Evolutionary conservation across 805 yeast species (phyloP).

Genomic region (Saturnispora quitensis): DNA sequence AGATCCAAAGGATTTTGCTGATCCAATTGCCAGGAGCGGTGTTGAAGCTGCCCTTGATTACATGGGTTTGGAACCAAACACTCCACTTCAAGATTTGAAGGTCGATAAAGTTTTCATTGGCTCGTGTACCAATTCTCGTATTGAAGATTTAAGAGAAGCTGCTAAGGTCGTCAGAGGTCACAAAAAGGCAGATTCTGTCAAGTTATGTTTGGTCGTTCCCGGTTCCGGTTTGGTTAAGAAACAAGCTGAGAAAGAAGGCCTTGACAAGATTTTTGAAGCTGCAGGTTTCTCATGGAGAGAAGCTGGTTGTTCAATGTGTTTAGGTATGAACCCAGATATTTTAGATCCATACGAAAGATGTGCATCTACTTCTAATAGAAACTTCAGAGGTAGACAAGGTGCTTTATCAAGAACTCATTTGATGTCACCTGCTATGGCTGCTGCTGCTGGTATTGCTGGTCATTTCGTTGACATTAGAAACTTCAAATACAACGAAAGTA

Average conservation of each 20-base stretch:
- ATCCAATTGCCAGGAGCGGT: constrained; percentile 69
- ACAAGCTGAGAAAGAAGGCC: constrained; percentile 92
- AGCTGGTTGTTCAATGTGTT: constrained; percentile 99
- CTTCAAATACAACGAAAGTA: constrained; percentile 49
- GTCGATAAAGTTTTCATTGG: constrained; percentile 96
- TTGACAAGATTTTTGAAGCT: constrained; percentile 78
- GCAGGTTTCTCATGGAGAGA: constrained; percentile 99
- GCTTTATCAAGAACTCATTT: constrained; percentile 91
- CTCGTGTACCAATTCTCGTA: constrained; percentile 95
- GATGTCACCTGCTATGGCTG: constrained; percentile 99
- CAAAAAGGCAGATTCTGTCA: constrained; percentile 73
- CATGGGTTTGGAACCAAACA: constrained; percentile 84
- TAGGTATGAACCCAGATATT: constrained; percentile 99
- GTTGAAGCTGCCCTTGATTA: constrained; percentile 87
- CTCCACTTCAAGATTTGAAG: constrained; percentile 62
- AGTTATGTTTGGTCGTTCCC: constrained; percentile 85
- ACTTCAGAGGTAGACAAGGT: constrained; percentile 99
- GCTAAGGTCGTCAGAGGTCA: constrained; percentile 89
- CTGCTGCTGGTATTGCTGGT: constrained; percentile 93
- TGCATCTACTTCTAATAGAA: constrained; percentile 97
- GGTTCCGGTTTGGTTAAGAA: constrained; percentile 93
- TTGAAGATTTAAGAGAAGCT: constrained; percentile 94
- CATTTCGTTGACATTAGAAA: constrained; percentile 87
- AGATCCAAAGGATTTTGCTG: constrained; percentile 67
- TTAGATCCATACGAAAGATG: constrained; percentile 92